These are phyloP conservation scores for Bolboschoenoplectus hybrid DNA, from an alignment of 202 grass and related monocot species.

Conservation along the genomic window DNA sequence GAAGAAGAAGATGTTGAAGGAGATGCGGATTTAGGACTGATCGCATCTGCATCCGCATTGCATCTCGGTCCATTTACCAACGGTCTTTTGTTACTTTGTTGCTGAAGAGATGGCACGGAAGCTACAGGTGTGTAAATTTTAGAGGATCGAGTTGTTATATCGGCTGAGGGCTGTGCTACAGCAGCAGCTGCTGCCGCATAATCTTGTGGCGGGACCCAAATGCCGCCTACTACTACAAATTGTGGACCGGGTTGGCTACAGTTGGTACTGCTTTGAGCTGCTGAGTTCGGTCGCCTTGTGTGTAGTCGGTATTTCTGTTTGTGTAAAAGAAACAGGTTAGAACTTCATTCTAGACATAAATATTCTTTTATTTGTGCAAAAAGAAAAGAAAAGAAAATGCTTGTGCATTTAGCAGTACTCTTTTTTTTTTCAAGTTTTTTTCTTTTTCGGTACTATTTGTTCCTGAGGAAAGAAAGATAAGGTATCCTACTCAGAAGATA, in stretches of 20 bases:
- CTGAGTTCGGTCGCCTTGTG: constrained; percentile 60
- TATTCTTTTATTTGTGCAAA: background rate
- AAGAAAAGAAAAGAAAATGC: constrained; percentile 4
- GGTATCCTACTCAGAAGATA: constrained; percentile 35
- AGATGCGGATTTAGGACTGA: constrained; percentile 39
- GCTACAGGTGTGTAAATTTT: constrained; percentile 61
- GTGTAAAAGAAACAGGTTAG: background rate
- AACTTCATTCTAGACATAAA: background rate
- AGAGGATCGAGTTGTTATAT: constrained; percentile 34
- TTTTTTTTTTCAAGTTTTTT: background rate
- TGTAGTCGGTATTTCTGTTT: constrained; percentile 86
- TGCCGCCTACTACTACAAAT: constrained; percentile 81
- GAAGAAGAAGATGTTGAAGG: constrained; percentile 65
- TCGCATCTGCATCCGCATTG: constrained; percentile 19
- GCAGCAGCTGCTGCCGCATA: constrained; percentile 37
- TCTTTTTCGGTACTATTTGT: background rate
- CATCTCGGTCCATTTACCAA: constrained; percentile 39
- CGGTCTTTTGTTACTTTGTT: constrained; percentile 31
- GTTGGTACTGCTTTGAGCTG: constrained; percentile 45
- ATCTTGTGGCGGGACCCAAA: constrained; percentile 73
- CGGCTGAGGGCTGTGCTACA: constrained; percentile 15
- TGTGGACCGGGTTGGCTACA: constrained; percentile 43
- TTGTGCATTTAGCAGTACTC: background rate
- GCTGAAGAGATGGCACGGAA: constrained; percentile 37
- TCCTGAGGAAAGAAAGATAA: constrained; percentile 4